A percentile compares a stretch with the other conserved stretches of the same genome.
phyloP scores from a whole-genome alignment of 225 moss, liverwort and hornwort genomes.

The Rhytidiadelphus loreus region DNA sequence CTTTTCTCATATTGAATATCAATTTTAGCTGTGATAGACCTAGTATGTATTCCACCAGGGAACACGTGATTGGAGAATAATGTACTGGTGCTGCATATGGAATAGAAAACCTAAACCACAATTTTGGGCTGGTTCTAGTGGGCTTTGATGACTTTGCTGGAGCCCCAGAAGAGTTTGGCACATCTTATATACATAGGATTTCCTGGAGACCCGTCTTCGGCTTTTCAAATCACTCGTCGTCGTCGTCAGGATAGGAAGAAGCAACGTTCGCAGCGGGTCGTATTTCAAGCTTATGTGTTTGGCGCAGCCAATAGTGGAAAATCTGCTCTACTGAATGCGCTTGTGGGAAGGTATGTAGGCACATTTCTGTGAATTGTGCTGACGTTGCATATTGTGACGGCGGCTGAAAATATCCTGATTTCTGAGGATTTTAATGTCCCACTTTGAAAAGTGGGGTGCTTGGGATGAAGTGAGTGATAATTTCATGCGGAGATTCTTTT shows the following conservation, averaged over 20 bases:
- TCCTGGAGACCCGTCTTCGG: conserved; percentile 66
- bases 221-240: conserved; percentile 85
- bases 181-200: conserved; percentile 90
- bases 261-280: conserved; percentile 73
- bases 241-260: conserved; percentile 85
- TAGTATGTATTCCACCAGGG: background rate
- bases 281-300: conserved; percentile 84
- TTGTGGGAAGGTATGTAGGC: conserved; percentile 76
- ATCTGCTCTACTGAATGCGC: conserved; percentile 80
- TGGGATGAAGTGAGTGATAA: background rate
- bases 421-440: background rate
- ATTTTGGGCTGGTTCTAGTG: conserved; percentile 47
- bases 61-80: background rate
- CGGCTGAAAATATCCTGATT: background rate
- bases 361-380: background rate
- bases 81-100: background rate
- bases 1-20: background rate
- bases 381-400: background rate
- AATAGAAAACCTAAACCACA: background rate
- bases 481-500: background rate
- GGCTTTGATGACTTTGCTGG: conserved; percentile 86
- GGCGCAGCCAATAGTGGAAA: conserved; percentile 86
- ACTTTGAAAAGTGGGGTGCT: background rate
- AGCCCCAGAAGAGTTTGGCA: conserved; percentile 81
- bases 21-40: background rate